These are phyloP conservation scores for Mucor irregularis DNA, from an alignment of 371 early-diverging fungal species.

Conservation along the genomic window DNA sequence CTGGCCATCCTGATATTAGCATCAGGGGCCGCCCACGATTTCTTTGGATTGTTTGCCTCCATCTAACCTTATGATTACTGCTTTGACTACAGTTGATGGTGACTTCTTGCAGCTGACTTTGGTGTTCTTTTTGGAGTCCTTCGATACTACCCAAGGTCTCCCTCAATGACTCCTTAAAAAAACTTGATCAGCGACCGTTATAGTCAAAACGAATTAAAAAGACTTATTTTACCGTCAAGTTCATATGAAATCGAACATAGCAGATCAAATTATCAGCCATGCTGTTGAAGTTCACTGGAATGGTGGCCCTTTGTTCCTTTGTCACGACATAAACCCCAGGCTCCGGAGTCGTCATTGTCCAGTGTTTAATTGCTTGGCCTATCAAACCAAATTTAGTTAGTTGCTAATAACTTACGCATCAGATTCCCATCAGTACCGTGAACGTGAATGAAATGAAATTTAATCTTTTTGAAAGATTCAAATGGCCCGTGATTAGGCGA, in stretches of 20 bases:
- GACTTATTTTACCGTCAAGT: too few species aligned
- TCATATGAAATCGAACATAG: too few species aligned
- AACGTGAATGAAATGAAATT: constrained; percentile 16
- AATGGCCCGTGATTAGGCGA: constrained; percentile 11
- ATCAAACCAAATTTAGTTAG: constrained; percentile 11
- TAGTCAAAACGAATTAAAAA: too few species aligned
- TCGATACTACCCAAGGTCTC: constrained; percentile 7
- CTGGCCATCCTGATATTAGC: too few species aligned
- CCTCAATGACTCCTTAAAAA: too few species aligned
- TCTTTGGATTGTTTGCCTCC: constrained; percentile 16
- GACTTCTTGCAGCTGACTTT: constrained; percentile 11
- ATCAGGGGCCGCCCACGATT: constrained; percentile 10
- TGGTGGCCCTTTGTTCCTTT: too few species aligned
- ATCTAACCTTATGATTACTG: constrained; percentile 14
- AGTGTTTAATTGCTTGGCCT: constrained; percentile 11
- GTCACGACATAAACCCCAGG: too few species aligned
- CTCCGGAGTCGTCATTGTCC: too few species aligned
- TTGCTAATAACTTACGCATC: constrained; percentile 11
- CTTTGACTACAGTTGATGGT: constrained; percentile 5
- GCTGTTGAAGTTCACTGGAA: too few species aligned
- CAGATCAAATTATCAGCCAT: too few species aligned
- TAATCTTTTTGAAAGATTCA: constrained; percentile 13
- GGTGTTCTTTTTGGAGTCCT: constrained; percentile 13
- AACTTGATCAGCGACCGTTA: too few species aligned
- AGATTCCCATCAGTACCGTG: constrained; percentile 8